Evolutionary conservation across 306 rosid genomes (phyloP), one percentile per base, ranked within the genome.

Genomic region (apple (Malus domestica)): DNA sequence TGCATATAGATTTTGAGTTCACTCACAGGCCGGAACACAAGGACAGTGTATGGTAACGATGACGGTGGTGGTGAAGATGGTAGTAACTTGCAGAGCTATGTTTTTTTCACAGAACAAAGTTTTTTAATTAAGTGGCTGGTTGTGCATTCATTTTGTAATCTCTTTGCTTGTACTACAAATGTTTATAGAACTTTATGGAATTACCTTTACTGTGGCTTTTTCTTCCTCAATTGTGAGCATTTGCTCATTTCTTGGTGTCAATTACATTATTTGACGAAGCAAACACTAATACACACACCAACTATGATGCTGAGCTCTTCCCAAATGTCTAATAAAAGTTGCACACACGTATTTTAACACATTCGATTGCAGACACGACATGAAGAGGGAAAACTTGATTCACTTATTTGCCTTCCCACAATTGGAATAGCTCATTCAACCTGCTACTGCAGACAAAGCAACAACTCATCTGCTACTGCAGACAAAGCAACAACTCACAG

Each of bases 1-100:
- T 92, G 67, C 97, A 92, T 70, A 80, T 84, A 6, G 97, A 92
- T 84, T 92, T 88, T 63, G 97, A 92, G 82, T 90, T 72, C 58
- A 78, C 89, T 81, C 96, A 92, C 69, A 78, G 92, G 76, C 96
- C 97, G 9, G 97, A 92, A 70, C 97, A 92, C 74, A 89, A 88
- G 75, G 73, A 76, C 73, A 89, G 58, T 66, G 88, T 77, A n/a
- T 85, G 82, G 87, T 61, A 68, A 49, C 10, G 22, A 73, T 42
- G 40, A 12, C 11, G 23, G 30, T 6, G 20, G 20, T 49, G 5
- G 55, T 49, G 20, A 49, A 49, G 55, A 15, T 49, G 55, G 55
- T 49, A 15, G 55, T 49, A 4, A 14, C 55, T 49, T 49, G 55
- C 18, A 22, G 52, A 10, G 30, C 18, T 7, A 12, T 15, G 68